phyloP scores from a whole-genome alignment of 2,329 filamentous ascomycete species.

The Zasmidium angulare region DNA sequence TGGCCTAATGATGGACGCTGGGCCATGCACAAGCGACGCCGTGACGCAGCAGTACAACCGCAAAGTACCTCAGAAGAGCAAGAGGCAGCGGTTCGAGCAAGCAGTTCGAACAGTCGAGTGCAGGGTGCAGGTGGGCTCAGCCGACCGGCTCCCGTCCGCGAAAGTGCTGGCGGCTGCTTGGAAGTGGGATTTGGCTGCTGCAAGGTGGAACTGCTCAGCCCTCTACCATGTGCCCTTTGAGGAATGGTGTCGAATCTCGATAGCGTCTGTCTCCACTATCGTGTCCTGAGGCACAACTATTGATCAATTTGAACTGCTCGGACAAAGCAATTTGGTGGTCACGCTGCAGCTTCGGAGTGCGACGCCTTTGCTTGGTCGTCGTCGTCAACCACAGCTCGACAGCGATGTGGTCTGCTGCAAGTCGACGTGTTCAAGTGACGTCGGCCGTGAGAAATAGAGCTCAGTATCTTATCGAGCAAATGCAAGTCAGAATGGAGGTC shows the following conservation, averaged over 20 bases:
- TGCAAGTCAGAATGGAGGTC: not conserved
- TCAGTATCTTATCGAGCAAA: not conserved
- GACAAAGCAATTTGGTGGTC: not conserved
- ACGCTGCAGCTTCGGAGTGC: not conserved
- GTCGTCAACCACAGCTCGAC: not conserved
- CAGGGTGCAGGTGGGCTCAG: not conserved
- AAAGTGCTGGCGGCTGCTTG: too few relatives aligned
- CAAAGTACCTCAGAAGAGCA: too few relatives aligned
- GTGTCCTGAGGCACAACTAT: not conserved
- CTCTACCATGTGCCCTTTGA: not conserved
- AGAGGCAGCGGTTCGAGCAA: too few relatives aligned
- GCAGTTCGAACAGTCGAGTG: not conserved
- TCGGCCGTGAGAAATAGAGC: not conserved
- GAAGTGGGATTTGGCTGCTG: not conserved
- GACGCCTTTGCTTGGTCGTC: not conserved
- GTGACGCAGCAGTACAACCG: too few relatives aligned
- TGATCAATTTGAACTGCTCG: not conserved
- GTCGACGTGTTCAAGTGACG: not conserved
- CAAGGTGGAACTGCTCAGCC: not conserved
- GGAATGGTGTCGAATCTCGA: not conserved
- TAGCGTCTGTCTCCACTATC: not conserved
- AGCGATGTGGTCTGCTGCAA: not conserved
- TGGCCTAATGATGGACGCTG: too few relatives aligned
- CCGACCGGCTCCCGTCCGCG: not conserved
- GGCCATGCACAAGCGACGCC: too few relatives aligned